These are phyloP conservation scores for Eremochloa ophiuroides DNA, from an alignment of 176 grass and related monocot genomes.

Conservation along the genomic window DNA sequence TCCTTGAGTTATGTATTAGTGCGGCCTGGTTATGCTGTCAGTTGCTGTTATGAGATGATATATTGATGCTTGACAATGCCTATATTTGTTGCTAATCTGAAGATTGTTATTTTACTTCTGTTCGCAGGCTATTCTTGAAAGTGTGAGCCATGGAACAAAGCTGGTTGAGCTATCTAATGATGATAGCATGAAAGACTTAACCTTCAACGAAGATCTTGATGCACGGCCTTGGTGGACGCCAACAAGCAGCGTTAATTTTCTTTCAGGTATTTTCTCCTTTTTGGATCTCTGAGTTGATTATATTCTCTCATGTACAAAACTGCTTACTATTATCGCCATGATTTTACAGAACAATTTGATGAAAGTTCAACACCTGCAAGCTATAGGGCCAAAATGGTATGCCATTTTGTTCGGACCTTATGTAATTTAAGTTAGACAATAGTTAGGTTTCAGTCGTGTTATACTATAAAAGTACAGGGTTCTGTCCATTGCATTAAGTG, in stretches of 20 bases:
- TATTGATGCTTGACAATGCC: not conserved
- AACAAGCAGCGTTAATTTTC: slow-evolving; percentile 66
- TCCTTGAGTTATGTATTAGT: not conserved
- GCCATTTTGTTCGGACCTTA: not conserved
- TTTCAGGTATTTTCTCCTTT: slow-evolving; percentile 56
- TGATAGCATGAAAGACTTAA: slow-evolving; percentile 62
- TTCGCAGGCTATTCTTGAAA: slow-evolving; percentile 62
- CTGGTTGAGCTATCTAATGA: slow-evolving; percentile 74
- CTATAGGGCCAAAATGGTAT: slow-evolving; percentile 64
- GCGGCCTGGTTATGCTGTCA: not conserved
- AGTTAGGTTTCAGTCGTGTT: slow-evolving; percentile 1
- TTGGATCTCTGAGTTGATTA: not conserved
- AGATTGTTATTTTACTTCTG: not conserved
- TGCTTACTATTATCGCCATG: not conserved
- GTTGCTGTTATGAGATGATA: not conserved
- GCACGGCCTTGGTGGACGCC: slow-evolving; percentile 93
- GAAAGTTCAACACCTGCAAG: slow-evolving; percentile 41
- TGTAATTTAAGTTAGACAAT: not conserved
- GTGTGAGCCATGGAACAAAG: slow-evolving; percentile 50
- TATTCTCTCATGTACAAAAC: not conserved
- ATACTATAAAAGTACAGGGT: not conserved
- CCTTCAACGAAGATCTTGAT: slow-evolving; percentile 85
- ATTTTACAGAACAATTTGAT: slow-evolving; percentile 66
- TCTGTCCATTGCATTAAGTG: not conserved
- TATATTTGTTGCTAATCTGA: not conserved